A percentile compares a stretch with the other conserved stretches of the same genome.
Conservation (phyloP, 352 stramenopile species). For the Pythium rishiriense region DNA sequence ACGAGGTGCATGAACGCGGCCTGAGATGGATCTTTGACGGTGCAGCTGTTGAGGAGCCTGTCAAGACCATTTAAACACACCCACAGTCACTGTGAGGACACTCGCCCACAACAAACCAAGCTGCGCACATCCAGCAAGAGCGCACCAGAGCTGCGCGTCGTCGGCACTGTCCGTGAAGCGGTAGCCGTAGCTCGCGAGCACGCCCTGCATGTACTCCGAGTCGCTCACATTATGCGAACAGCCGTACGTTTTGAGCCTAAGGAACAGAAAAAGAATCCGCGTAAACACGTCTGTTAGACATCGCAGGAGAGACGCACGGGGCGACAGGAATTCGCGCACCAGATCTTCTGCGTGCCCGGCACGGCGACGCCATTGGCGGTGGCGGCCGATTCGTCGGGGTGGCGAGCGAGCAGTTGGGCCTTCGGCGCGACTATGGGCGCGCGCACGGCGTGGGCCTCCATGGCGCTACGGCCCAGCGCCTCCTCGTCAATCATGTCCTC, state of each 20-base stretch:
- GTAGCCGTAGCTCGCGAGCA: slow-evolving; percentile 91
- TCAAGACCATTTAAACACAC: not conserved
- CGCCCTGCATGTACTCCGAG: slow-evolving; percentile 93
- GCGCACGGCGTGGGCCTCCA: slow-evolving; percentile 36
- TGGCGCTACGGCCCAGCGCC: slow-evolving; percentile 54
- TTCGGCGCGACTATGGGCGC: slow-evolving; percentile 69
- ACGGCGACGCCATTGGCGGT: slow-evolving; percentile 35
- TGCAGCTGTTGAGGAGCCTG: slow-evolving; percentile 91
- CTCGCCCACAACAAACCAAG: not conserved
- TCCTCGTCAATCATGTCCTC: slow-evolving; percentile 82
- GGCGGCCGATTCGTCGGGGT: slow-evolving; percentile 17
- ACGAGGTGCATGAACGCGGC: slow-evolving; percentile 90
- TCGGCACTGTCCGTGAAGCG: slow-evolving; percentile 73
- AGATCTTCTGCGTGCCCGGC: slow-evolving; percentile 74
- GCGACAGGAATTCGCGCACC: slow-evolving; percentile 25
- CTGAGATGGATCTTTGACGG: slow-evolving; percentile 93
- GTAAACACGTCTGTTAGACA: too few relatives aligned
- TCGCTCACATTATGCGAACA: slow-evolving; percentile 94
- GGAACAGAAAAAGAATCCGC: not conserved
- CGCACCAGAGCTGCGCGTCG: slow-evolving; percentile 78
- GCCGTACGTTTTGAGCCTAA: slow-evolving; percentile 88
- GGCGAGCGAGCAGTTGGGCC: slow-evolving; percentile 6
- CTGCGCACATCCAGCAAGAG: not conserved
- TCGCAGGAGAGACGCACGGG: too few relatives aligned
- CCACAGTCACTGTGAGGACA: not conserved